Conservation (phyloP, 2,329 filamentous ascomycete species). For the Hypomyces rosellus region DNA sequence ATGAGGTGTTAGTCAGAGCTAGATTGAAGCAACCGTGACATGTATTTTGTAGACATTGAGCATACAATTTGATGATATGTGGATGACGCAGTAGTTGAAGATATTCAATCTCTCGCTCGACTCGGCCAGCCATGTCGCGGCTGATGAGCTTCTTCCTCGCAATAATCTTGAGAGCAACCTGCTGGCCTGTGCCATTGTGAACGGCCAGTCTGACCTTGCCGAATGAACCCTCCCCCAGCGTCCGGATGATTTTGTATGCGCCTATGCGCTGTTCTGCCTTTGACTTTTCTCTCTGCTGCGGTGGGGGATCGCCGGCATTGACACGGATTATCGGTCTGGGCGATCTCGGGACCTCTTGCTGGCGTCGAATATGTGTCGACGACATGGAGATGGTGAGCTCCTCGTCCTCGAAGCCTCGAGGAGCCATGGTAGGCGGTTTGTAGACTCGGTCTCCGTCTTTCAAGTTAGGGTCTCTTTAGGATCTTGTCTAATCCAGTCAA, state of each 20-base stretch:
- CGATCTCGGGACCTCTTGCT: conserved; percentile 20
- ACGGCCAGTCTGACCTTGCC: conserved; percentile 97
- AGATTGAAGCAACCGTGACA: too few species aligned
- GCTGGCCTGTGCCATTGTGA: conserved; percentile 85
- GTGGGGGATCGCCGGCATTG: conserved; percentile 29
- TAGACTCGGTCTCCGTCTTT: too few species aligned
- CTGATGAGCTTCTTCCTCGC: conserved; percentile 93
- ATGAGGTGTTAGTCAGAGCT: too few species aligned
- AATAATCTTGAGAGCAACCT: conserved; percentile 97
- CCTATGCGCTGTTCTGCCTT: conserved; percentile 79
- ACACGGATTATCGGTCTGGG: conserved; percentile 23
- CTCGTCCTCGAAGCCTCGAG: conserved; percentile 65
- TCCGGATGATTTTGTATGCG: conserved; percentile 84
- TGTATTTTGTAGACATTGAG: conserved; percentile 13
- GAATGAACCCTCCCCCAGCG: conserved; percentile 92
- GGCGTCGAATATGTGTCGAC: conserved; percentile 56
- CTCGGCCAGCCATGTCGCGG: conserved; percentile 93
- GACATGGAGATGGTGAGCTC: conserved; percentile 74
- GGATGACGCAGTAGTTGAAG: conserved; percentile 91
- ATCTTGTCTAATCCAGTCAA: conserved; percentile 4
- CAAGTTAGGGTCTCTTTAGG: not conserved
- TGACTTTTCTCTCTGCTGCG: conserved; percentile 33
- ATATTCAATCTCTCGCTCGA: conserved; percentile 97
- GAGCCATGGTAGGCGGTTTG: conserved; percentile 36
- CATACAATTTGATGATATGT: conserved; percentile 96